These are phyloP conservation scores for Noccaea caerulescens DNA, from an alignment of 345 rosid genomes.

Conservation along the genomic window DNA sequence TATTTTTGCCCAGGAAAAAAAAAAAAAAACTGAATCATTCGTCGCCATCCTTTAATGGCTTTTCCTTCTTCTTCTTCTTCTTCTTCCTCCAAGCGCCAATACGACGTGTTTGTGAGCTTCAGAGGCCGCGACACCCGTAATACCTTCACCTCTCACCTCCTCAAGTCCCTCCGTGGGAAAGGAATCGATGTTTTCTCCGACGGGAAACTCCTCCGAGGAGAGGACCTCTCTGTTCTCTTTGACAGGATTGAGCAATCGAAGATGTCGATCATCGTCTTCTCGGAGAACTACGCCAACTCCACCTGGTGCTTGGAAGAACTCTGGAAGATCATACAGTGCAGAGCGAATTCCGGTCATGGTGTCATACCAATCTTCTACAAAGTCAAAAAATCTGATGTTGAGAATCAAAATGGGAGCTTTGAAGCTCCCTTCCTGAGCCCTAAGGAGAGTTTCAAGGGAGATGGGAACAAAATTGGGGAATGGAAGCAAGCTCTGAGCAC, in stretches of 20 bases:
- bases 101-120: constrained; percentile 46
- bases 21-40: not conserved
- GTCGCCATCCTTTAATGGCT: constrained; percentile 13
- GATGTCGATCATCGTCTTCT: constrained; percentile 40
- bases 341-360: not conserved
- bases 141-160: constrained; percentile 33
- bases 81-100: not conserved
- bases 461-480: not conserved
- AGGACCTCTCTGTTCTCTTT: constrained; percentile 9
- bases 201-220: constrained; percentile 28
- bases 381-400: constrained; percentile 39
- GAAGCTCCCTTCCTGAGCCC: constrained; percentile 29
- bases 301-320: constrained; percentile 48
- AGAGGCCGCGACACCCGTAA: constrained; percentile 41
- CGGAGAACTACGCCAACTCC: constrained; percentile 40
- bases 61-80: constrained; percentile 4
- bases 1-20: not conserved
- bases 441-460: constrained; percentile 1
- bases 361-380: constrained; percentile 43
- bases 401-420: constrained; percentile 37
- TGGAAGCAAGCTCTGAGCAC: constrained; percentile 37
- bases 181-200: constrained; percentile 35
- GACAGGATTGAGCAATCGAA: constrained; percentile 40
- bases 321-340: constrained; percentile 38
- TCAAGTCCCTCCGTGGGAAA: not conserved